Evolutionary conservation across 371 early-diverging fungal genomes (phyloP).

Genomic region (Mucor lusitanicus): DNA sequence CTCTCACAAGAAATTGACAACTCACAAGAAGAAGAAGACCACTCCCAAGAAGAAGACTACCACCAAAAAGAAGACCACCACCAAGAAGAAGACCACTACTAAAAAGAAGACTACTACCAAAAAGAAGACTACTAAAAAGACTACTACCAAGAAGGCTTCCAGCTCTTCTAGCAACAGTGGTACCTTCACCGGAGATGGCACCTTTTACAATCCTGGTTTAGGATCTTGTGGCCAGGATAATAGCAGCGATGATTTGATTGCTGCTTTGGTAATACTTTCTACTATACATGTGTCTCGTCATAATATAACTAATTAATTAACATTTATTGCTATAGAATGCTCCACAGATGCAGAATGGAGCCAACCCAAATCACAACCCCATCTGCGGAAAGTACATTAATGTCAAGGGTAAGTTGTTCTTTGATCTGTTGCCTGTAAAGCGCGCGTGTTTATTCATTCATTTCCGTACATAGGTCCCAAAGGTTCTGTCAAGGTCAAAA

Average conservation of each 20-base stretch:
- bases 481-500: conserved; percentile 37
- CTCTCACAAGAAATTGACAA: conserved; percentile 13
- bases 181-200: conserved; percentile 38
- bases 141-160: conserved; percentile 11
- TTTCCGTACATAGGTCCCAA: conserved; percentile 27
- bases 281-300: background rate
- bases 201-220: conserved; percentile 30
- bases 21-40: conserved; percentile 5
- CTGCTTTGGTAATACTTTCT: conserved; percentile 34
- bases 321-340: conserved; percentile 30
- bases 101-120: conserved; percentile 20
- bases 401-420: conserved; percentile 17
- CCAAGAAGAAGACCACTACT: conserved; percentile 9
- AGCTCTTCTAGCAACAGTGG: background rate
- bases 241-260: conserved; percentile 30
- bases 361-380: conserved; percentile 44
- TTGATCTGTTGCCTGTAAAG: background rate
- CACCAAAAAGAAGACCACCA: conserved; percentile 7
- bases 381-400: conserved; percentile 34
- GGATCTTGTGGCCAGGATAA: conserved; percentile 41
- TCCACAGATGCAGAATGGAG: conserved; percentile 41
- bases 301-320: background rate
- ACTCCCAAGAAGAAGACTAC: background rate
- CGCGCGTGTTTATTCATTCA: background rate
- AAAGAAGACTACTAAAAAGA: conserved; percentile 21